Conservation (phyloP, 2,329 filamentous ascomycete species). For the Xylariaceae sp. region DNA sequence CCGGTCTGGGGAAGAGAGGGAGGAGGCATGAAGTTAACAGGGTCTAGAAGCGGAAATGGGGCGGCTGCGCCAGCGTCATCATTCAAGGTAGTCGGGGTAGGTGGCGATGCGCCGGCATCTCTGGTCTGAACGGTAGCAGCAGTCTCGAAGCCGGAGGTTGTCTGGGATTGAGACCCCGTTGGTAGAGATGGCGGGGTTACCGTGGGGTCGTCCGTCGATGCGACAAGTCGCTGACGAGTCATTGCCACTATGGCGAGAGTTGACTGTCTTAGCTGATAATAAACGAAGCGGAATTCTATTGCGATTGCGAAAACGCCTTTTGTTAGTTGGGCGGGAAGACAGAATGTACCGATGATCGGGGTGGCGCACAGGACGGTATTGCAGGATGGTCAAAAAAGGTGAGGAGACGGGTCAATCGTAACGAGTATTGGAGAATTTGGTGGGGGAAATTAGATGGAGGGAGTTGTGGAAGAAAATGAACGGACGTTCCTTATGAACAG, state of each 20-base stretch:
- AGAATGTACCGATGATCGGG: slow-evolving; percentile 21
- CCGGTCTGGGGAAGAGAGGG: slow-evolving; percentile 26
- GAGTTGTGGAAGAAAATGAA: neutral
- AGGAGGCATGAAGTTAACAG: slow-evolving; percentile 21
- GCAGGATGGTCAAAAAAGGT: no score
- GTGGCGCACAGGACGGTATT: neutral
- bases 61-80: slow-evolving; percentile 17
- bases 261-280: slow-evolving; percentile 28
- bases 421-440: neutral
- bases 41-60: slow-evolving; percentile 16
- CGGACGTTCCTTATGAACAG: neutral
- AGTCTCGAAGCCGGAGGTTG: slow-evolving; percentile 11
- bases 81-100: slow-evolving; percentile 23
- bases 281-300: slow-evolving; percentile 26
- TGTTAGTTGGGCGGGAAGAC: slow-evolving; percentile 13
- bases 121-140: slow-evolving; percentile 9
- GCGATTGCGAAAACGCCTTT: slow-evolving; percentile 11
- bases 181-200: slow-evolving; percentile 26
- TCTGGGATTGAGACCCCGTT: slow-evolving; percentile 16
- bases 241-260: slow-evolving; percentile 31
- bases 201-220: slow-evolving; percentile 15
- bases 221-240: slow-evolving; percentile 29
- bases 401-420: no score
- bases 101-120: slow-evolving; percentile 22
- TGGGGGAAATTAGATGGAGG: neutral